Percentiles rank a stretch among this genome's conserved stretches.
Conservation (phyloP, 2,329 filamentous ascomycete genomes). For the Kalmusia sp. region DNA sequence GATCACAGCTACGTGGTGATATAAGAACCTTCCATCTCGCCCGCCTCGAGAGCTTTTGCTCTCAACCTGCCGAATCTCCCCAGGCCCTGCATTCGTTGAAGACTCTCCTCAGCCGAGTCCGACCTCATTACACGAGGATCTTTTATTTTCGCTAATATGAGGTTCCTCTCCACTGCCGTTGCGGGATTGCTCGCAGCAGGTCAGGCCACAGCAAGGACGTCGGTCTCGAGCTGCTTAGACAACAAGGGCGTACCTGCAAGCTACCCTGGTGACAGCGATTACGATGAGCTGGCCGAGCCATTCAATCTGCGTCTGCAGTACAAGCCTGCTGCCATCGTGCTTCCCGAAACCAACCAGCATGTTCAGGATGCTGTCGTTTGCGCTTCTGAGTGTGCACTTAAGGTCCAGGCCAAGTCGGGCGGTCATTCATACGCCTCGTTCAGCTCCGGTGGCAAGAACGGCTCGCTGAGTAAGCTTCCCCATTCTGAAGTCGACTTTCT, state of each 20-base stretch:
- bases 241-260: constrained; percentile 42
- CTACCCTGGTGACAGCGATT: constrained; percentile 34
- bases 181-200: constrained; percentile 8
- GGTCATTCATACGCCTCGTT: constrained; percentile 68
- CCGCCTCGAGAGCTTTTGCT: neutral
- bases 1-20: neutral
- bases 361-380: constrained; percentile 66
- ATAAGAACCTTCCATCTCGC: neutral
- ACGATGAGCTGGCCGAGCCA: constrained; percentile 37
- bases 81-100: neutral
- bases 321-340: constrained; percentile 63
- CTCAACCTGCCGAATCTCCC: constrained; percentile 2
- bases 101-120: neutral
- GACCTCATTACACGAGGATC: neutral
- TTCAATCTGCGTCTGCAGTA: constrained; percentile 46
- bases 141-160: constrained; percentile 6
- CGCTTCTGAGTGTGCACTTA: constrained; percentile 57
- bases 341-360: constrained; percentile 61
- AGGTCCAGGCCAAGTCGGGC: constrained; percentile 68
- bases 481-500: neutral
- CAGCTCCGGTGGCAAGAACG: constrained; percentile 58
- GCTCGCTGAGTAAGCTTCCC: constrained; percentile 45
- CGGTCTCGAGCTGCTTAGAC: constrained; percentile 31
- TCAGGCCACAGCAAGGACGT: constrained; percentile 1
- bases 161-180: constrained; percentile 3